A percentile compares a stretch with the other conserved stretches of the same genome.
Evolutionary conservation across 2,329 filamentous ascomycete species (phyloP).

Genomic region (Xylariales sp.): DNA sequence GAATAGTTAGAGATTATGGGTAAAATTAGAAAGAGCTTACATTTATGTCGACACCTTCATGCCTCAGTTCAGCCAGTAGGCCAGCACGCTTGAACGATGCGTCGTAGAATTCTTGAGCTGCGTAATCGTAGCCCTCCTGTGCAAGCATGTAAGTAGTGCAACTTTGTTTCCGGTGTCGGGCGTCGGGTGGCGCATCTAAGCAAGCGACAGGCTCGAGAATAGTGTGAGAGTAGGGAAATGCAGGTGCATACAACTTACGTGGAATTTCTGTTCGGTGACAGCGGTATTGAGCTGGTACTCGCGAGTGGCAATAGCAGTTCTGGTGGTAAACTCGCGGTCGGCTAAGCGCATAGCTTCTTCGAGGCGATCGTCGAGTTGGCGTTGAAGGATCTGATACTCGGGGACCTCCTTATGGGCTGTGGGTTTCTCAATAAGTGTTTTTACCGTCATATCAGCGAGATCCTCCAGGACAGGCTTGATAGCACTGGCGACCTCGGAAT

Average conservation of each 20-base stretch:
- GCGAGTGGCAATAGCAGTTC: conserved; percentile 48
- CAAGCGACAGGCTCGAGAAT: conserved; percentile 21
- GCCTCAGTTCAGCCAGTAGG: conserved; percentile 46
- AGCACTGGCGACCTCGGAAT: conserved; percentile 70
- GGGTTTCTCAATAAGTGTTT: conserved; percentile 66
- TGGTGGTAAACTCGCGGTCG: conserved; percentile 50
- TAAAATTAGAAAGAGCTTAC: conserved; percentile 42
- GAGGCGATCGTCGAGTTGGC: conserved; percentile 62
- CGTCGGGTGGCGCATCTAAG: conserved; percentile 18
- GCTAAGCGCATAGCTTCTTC: conserved; percentile 44
- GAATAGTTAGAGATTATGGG: conserved; percentile 1
- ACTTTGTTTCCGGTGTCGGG: conserved; percentile 10
- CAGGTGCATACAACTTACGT: conserved; percentile 51
- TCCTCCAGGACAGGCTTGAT: conserved; percentile 74
- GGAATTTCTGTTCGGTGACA: conserved; percentile 55
- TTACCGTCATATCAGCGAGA: conserved; percentile 69
- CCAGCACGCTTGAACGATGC: conserved; percentile 46
- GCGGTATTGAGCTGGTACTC: conserved; percentile 52
- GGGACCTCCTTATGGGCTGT: conserved; percentile 63
- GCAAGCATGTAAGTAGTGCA: conserved; percentile 37
- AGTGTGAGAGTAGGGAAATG: conserved; percentile 20
- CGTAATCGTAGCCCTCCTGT: conserved; percentile 47
- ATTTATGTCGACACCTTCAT: conserved; percentile 43
- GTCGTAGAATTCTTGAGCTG: conserved; percentile 47
- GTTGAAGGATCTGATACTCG: conserved; percentile 64